Evolutionary conservation across 106 monocot genomes (phyloP).

Genomic region (Narthecium ossifragum): DNA sequence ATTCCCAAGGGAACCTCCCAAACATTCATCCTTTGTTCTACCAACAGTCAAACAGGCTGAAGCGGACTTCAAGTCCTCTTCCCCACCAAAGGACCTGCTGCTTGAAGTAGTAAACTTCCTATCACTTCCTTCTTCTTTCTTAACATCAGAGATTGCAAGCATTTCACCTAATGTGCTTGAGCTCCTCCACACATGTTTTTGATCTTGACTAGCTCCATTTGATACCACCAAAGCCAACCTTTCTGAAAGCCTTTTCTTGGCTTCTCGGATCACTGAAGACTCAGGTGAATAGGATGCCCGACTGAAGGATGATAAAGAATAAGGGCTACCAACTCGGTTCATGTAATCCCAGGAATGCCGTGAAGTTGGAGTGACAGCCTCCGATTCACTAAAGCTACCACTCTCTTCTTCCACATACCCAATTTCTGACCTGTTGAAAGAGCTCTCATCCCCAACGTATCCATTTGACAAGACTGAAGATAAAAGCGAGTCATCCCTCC

Average conservation of each 20-base stretch:
- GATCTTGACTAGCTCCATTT: slow-evolving; percentile 25
- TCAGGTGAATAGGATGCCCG: slow-evolving; percentile 49
- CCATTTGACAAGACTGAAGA: slow-evolving; percentile 63
- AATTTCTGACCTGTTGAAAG: slow-evolving; percentile 47
- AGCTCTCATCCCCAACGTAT: slow-evolving; percentile 69
- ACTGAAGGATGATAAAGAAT: slow-evolving; percentile 43
- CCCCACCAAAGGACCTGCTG: slow-evolving; percentile 21
- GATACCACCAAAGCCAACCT: slow-evolving; percentile 53
- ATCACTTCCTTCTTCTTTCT: slow-evolving; percentile 34
- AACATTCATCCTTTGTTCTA: slow-evolving; percentile 15
- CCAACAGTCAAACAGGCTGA: slow-evolving; percentile 15
- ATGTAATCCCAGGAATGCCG: slow-evolving; percentile 47
- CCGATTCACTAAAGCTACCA: slow-evolving; percentile 46
- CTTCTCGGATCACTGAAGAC: slow-evolving; percentile 77
- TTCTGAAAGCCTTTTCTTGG: slow-evolving; percentile 84
- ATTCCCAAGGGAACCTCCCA: slow-evolving; percentile 8
- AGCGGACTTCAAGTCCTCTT: slow-evolving; percentile 21
- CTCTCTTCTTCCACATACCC: slow-evolving; percentile 42
- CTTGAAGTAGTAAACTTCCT: slow-evolving; percentile 10
- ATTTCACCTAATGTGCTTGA: slow-evolving; percentile 83
- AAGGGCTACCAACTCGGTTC: slow-evolving; percentile 42
- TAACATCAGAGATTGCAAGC: slow-evolving; percentile 44
- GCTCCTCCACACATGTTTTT: slow-evolving; percentile 33
- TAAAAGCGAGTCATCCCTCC: slow-evolving; percentile 47
- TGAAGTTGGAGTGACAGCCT: slow-evolving; percentile 43